Base-by-base conservation (phyloP, 1,284 basidiomycete species). In the Schizophyllum amplum region DNA sequence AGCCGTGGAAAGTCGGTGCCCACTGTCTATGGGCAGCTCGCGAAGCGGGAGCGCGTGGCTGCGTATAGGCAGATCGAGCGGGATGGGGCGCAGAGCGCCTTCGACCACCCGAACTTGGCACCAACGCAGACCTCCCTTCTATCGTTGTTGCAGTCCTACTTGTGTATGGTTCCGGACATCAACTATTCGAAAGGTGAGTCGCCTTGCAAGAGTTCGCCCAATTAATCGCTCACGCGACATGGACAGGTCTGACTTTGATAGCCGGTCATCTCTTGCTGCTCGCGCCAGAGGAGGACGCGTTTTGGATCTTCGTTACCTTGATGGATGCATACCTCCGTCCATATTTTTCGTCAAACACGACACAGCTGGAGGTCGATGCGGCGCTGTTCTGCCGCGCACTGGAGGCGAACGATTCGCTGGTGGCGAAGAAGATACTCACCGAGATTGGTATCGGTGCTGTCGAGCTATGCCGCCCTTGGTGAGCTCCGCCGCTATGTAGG, bases 231-330 rank as follows among this genome's bases (percentile, higher is more conserved):
- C 11, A 42, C 33, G 17, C 11, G 17, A 3, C 33, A 9, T 4
- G 33, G 52, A 20, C 65, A 86, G 91, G 88, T 7, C 76, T 97
- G 58, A 83, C 86, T 2, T 72, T 84, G 17, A 82, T 97, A 53
- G 85, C 86, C 9, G 92, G 90, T 0, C 84, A 91, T 56, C 72
- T 96, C 24, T 72, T 97, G 0, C 75, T 92, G 24, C 86, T 93
- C 58, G 85, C 90, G 1, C 91, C 89, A 0, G 90, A 94, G 60
- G 93, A 97, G 69, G 92, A 96, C 61, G 90, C 92, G 0, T 98
- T 98, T 68, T 97, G 92, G 92, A 92, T 92, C 3, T 88, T 97
- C 64, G 80, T 92, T 7, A 88, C 87, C 1, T 72, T 91, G 61
- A 92, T 92, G 89, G 87, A 91, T 61, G 80, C 83, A 5, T 82